A percentile compares a stretch with the other conserved stretches of the same genome.
phyloP scores from a whole-genome alignment of 352 stramenopile genomes.

The Globisporangium emineosum region DNA sequence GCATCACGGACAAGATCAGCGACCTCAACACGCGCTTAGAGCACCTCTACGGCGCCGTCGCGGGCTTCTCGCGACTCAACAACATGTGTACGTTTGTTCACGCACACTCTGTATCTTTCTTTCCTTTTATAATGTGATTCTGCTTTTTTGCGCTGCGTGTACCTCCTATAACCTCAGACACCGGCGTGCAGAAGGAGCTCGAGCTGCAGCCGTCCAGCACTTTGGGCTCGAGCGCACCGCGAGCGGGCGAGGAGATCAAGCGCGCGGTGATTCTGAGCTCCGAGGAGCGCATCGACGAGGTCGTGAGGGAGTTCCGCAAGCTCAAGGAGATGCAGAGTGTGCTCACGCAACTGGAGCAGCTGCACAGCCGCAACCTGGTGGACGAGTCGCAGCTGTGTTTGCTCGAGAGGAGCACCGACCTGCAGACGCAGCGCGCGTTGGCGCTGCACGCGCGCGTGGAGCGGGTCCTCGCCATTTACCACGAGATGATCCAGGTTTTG shows the following conservation, averaged over 20 bases:
- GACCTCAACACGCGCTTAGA: constrained; percentile 29
- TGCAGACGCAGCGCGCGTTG: constrained; percentile 41
- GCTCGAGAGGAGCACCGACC: constrained; percentile 29
- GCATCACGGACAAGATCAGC: constrained; percentile 22
- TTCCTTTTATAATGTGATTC: not conserved
- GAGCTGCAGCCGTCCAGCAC: constrained; percentile 31
- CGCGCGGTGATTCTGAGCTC: constrained; percentile 62
- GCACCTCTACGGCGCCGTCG: constrained; percentile 27
- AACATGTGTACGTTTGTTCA: constrained; percentile 37
- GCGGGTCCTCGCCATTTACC: constrained; percentile 48
- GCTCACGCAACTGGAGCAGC: constrained; percentile 35
- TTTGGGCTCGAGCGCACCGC: constrained; percentile 21
- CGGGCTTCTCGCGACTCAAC: constrained; percentile 38
- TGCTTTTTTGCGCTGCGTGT: not conserved
- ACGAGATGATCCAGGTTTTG: constrained; percentile 68
- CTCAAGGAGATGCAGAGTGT: constrained; percentile 46
- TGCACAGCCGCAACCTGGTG: constrained; percentile 24
- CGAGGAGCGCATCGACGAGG: constrained; percentile 32
- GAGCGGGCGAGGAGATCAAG: constrained; percentile 45
- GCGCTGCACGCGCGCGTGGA: constrained; percentile 48
- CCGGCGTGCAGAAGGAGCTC: constrained; percentile 27
- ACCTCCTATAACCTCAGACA: constrained; percentile 23
- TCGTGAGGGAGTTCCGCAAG: constrained; percentile 36
- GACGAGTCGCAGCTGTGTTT: constrained; percentile 23
- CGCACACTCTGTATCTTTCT: no score